Evolutionary conservation across 2,329 filamentous ascomycete genomes (phyloP).

Genomic region (Pleoardoris graminearum): DNA sequence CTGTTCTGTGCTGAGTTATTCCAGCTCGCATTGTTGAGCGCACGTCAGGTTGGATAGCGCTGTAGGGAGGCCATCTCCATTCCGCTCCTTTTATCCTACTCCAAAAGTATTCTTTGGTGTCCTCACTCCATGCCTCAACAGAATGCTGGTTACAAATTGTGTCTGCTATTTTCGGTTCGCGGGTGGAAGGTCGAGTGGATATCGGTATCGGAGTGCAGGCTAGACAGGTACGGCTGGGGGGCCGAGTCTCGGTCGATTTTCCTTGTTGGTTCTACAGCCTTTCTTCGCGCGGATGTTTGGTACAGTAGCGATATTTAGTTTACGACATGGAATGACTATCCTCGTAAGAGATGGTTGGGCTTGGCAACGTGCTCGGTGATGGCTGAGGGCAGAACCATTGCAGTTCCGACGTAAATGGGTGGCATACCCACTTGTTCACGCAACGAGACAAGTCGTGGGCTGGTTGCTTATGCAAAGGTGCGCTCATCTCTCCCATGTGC

Average conservation of each 20-base stretch:
- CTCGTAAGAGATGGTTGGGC: neutral
- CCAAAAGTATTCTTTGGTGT: conserved; percentile 14
- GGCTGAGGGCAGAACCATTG: neutral
- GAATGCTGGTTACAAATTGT: conserved; percentile 9
- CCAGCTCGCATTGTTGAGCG: conserved; percentile 9
- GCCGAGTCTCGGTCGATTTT: neutral
- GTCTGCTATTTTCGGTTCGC: neutral
- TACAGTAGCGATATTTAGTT: conserved; percentile 34
- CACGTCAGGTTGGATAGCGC: conserved; percentile 22
- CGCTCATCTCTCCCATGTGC: no score
- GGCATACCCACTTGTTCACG: no score
- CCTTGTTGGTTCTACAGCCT: conserved; percentile 23
- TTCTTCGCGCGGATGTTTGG: conserved; percentile 21
- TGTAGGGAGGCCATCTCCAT: conserved; percentile 16
- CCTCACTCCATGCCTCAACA: neutral
- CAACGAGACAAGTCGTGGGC: neutral
- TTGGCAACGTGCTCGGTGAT: neutral
- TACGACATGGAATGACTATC: conserved; percentile 34
- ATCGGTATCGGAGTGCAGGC: neutral
- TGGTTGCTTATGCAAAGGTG: no score
- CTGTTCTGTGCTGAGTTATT: conserved; percentile 5
- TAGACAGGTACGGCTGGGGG: conserved; percentile 7
- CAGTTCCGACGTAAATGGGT: no score
- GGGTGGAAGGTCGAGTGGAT: neutral
- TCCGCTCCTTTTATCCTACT: conserved; percentile 18